Base-by-base conservation (phyloP, 495 filamentous ascomycete species). In the Neurospora tetrasperma region DNA sequence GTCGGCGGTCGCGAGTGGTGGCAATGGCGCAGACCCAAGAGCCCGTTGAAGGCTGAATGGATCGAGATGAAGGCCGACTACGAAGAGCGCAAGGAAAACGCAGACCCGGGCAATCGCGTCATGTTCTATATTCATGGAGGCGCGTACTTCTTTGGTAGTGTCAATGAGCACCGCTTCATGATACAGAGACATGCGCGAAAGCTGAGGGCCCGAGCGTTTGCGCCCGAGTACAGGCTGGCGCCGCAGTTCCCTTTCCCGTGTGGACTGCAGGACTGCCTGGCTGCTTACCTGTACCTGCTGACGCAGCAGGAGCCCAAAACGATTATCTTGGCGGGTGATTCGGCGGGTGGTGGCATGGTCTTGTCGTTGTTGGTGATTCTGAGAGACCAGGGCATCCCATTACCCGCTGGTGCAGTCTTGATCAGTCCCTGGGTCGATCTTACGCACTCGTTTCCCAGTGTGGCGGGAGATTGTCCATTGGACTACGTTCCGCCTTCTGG, bases 191-290 rank as follows among this genome's bases (percentile, higher is more conserved):
- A 98, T 87, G 95, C 95, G 71, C 87, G 96, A 72, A 98, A 98
- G 83, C 83, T 98, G 71, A 93, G 94, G 78, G 95, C 93, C 38
- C 87, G 93, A 69, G 92, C 97, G 18, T 88, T 98, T 82, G 93
- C 95, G 43, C 95, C 94, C 40, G 83, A 90, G 74, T 98, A 98
- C 81, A 89, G 95, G 39, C 86, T 98, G 43, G 90, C 95, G 3
- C 95, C 95, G 6, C 96, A 98, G 81, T 98, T 93, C 73, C 95
- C 95, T 1, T 98, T 98, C 75, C 95, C 95, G 1, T 98, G 95
- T 78, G 93, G 92, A 35, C 82, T 98, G 9, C 88, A 93, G 72
- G 95, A 98, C 76, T 97, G 93, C 77, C 77, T 98, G 73, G 91
- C 95, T 9, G 88, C 93, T 3, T 98, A 98, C 79, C 82, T 97